phyloP scores from a whole-genome alignment of 345 rosid genomes.

The Pistacia integerrima region DNA sequence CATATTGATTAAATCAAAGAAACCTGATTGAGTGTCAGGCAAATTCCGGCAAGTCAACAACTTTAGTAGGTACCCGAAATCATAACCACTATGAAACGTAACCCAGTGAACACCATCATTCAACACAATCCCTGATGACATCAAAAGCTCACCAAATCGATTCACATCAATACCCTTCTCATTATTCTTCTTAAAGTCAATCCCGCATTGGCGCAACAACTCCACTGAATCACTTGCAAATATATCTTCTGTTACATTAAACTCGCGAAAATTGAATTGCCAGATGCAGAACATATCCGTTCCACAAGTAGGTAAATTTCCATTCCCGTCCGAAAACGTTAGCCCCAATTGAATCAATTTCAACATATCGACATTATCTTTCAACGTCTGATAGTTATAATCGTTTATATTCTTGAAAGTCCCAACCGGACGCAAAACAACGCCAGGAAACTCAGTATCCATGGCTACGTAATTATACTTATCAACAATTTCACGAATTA shows the following conservation, averaged over 20 bases:
- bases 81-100: constrained; percentile 85
- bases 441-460: constrained; percentile 98
- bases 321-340: constrained; percentile 74
- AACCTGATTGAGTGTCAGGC: constrained; percentile 62
- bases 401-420: constrained; percentile 79
- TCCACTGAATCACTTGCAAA: constrained; percentile 84
- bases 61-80: constrained; percentile 85
- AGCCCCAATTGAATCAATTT: constrained; percentile 83
- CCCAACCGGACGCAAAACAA: constrained; percentile 75
- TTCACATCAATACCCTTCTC: constrained; percentile 80
- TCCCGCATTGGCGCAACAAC: constrained; percentile 73
- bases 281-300: constrained; percentile 71
- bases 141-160: constrained; percentile 82
- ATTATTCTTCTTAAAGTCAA: constrained; percentile 73
- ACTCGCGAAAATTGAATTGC: constrained; percentile 95
- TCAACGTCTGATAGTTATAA: constrained; percentile 72
- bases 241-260: constrained; percentile 65
- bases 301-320: constrained; percentile 82
- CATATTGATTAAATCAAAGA: constrained; percentile 59
- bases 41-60: constrained; percentile 64
- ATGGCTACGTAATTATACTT: constrained; percentile 60
- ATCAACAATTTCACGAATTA: constrained; percentile 84
- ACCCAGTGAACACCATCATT: constrained; percentile 74
- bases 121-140: constrained; percentile 85
- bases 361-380: constrained; percentile 81